Evolutionary conservation across 2,329 filamentous ascomycete species (phyloP).

Genomic region (Sclerotinia trifoliorum): DNA sequence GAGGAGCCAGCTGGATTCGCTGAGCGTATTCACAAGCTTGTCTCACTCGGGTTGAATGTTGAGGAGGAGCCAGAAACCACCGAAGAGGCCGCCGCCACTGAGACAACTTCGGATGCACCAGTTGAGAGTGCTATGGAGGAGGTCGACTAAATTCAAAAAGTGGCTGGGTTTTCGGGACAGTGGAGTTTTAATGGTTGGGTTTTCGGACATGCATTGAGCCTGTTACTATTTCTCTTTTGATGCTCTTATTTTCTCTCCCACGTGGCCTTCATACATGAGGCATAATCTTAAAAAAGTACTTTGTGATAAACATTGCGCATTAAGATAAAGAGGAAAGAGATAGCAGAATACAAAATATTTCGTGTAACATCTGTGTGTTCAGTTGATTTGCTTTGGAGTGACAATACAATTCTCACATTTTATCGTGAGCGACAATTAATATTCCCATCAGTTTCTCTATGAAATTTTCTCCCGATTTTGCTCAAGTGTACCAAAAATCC

Average conservation of each 20-base stretch:
- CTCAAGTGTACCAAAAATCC: neutral
- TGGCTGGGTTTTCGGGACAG: slow-evolving; percentile 28
- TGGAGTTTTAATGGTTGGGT: slow-evolving; percentile 39
- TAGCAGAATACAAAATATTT: slow-evolving; percentile 22
- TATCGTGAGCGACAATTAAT: too few species aligned
- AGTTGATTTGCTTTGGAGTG: slow-evolving; percentile 4
- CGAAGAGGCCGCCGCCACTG: slow-evolving; percentile 59
- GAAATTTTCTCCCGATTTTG: neutral
- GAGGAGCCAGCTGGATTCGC: slow-evolving; percentile 97
- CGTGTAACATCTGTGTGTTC: slow-evolving; percentile 8
- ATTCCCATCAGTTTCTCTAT: neutral
- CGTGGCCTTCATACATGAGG: slow-evolving; percentile 8
- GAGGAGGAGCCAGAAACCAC: slow-evolving; percentile 84
- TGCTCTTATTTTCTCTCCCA: neutral
- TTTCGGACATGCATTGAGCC: slow-evolving; percentile 25
- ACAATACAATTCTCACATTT: neutral
- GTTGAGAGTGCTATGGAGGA: slow-evolving; percentile 94
- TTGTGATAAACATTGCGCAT: slow-evolving; percentile 20
- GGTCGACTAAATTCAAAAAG: slow-evolving; percentile 73
- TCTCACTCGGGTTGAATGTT: slow-evolving; percentile 95
- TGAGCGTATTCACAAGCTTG: slow-evolving; percentile 99
- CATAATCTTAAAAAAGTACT: slow-evolving; percentile 18
- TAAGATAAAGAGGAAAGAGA: slow-evolving; percentile 17
- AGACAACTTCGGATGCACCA: slow-evolving; percentile 55
- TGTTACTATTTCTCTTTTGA: slow-evolving; percentile 19